Evolutionary conservation across 768 basidiomycete species (phyloP).

Genomic region (Auriculariales sp.): DNA sequence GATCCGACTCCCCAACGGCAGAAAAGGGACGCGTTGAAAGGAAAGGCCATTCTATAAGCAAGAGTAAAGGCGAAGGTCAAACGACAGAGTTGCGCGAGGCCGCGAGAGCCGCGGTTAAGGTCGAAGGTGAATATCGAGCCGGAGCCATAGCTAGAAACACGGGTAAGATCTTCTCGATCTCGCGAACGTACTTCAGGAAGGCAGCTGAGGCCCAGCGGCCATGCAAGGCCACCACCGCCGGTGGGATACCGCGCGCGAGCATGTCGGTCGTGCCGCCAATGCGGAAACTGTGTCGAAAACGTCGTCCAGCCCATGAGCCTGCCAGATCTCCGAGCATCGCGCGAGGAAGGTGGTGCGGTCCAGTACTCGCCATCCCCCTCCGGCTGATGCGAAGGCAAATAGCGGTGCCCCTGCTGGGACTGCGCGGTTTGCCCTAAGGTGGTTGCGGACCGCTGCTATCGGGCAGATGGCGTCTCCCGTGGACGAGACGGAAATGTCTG

Average conservation of each 20-base stretch:
- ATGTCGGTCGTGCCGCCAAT: constrained; percentile 9
- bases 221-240: constrained; percentile 2
- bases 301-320: background rate
- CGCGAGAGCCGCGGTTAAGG: background rate
- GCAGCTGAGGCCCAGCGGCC: constrained; percentile 9
- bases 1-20: background rate
- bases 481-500: background rate
- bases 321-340: constrained; percentile 4
- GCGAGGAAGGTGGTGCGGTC: background rate
- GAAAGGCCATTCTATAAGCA: background rate
- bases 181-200: constrained; percentile 1
- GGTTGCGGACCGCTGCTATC: background rate
- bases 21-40: background rate
- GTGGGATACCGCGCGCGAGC: constrained; percentile 3
- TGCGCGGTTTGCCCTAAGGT: background rate
- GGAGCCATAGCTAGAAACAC: background rate
- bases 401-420: constrained; percentile 1
- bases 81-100: background rate
- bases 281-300: constrained; percentile 7
- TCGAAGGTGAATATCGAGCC: background rate
- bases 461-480: background rate
- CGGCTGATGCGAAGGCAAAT: constrained; percentile 2
- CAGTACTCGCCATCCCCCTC: constrained; percentile 1
- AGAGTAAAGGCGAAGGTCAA: no score
- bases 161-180: background rate